These are phyloP conservation scores for Aciculosporium take DNA, from an alignment of 2,329 filamentous ascomycete genomes.

Conservation along the genomic window DNA sequence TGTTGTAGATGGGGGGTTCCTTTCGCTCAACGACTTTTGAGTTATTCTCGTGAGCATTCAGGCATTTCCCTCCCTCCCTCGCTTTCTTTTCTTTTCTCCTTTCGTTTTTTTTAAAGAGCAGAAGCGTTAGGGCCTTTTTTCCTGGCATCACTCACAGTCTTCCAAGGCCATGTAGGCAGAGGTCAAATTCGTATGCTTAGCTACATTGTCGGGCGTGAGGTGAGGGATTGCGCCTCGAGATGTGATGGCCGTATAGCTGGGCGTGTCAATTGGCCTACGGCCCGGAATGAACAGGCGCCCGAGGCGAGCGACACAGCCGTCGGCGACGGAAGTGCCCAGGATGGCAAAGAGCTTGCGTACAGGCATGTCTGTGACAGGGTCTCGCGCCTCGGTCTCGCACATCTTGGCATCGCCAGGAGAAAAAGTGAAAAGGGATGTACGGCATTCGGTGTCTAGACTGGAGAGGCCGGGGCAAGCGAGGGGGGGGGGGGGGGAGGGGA, in stretches of 20 bases:
- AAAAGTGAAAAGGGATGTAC: too few species aligned
- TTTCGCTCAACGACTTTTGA: slow-evolving; percentile 39
- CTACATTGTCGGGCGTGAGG: slow-evolving; percentile 70
- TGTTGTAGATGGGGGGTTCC: slow-evolving; percentile 35
- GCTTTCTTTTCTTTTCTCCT: neutral
- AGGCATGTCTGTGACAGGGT: slow-evolving; percentile 10
- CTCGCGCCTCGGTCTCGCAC: slow-evolving; percentile 12
- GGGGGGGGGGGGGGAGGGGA: too few species aligned
- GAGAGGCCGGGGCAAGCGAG: too few species aligned
- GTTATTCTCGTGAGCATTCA: neutral
- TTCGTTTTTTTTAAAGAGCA: neutral
- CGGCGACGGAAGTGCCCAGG: slow-evolving; percentile 24
- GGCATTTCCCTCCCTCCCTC: too few species aligned
- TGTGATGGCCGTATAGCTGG: slow-evolving; percentile 64
- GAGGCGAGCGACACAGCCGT: slow-evolving; percentile 42
- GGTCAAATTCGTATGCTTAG: slow-evolving; percentile 46
- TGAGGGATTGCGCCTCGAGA: slow-evolving; percentile 81
- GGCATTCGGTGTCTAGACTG: too few species aligned
- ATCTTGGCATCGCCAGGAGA: slow-evolving; percentile 12
- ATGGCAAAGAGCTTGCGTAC: slow-evolving; percentile 28
- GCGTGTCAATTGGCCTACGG: slow-evolving; percentile 60
- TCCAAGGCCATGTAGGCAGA: slow-evolving; percentile 75
- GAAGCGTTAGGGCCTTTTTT: too few species aligned
- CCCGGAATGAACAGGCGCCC: slow-evolving; percentile 50
- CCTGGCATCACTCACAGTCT: slow-evolving; percentile 55